Percentiles rank a stretch among this genome's conserved stretches.
Evolutionary conservation across 192 early-diverging fungal genomes (phyloP).

Genomic region (Podila epigama): DNA sequence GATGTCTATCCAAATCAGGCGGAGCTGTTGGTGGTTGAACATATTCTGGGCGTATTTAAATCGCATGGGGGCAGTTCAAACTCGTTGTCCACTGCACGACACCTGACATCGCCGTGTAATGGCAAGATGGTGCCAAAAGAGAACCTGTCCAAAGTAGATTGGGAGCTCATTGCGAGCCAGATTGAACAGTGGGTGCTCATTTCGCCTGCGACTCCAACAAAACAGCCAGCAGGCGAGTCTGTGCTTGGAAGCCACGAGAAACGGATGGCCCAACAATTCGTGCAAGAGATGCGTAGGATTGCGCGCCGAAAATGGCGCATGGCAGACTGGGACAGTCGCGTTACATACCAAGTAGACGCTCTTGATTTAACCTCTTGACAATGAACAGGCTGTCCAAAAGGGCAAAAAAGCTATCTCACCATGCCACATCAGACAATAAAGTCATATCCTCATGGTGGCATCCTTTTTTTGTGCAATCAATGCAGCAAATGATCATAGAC

Average conservation of each 20-base stretch:
- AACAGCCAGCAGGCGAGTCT: neutral
- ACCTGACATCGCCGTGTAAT: neutral
- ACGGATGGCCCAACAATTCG: no score
- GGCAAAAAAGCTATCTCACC: no score
- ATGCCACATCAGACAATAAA: no score
- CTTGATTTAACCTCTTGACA: no score
- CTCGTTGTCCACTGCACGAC: neutral
- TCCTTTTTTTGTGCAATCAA: neutral
- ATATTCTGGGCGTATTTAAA: constrained; percentile 9
- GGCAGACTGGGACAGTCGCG: no score
- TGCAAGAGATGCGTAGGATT: no score
- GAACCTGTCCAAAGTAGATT: neutral
- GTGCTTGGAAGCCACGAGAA: no score
- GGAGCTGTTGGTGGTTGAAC: constrained; percentile 13
- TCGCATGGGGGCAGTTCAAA: neutral
- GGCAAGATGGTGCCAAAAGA: neutral
- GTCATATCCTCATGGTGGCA: neutral
- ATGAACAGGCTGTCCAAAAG: no score
- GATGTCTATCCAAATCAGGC: neutral
- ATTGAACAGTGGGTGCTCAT: neutral
- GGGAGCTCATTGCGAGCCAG: constrained; percentile 6
- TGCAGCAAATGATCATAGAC: constrained; percentile 15
- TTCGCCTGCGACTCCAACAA: neutral
- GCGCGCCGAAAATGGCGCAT: no score
- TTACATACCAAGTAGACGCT: no score